A percentile compares a stretch with the other conserved stretches of the same genome.
These are phyloP conservation scores for Coemansia sp. DNA, from an alignment of 192 early-diverging fungal species.

Conservation along the genomic window DNA sequence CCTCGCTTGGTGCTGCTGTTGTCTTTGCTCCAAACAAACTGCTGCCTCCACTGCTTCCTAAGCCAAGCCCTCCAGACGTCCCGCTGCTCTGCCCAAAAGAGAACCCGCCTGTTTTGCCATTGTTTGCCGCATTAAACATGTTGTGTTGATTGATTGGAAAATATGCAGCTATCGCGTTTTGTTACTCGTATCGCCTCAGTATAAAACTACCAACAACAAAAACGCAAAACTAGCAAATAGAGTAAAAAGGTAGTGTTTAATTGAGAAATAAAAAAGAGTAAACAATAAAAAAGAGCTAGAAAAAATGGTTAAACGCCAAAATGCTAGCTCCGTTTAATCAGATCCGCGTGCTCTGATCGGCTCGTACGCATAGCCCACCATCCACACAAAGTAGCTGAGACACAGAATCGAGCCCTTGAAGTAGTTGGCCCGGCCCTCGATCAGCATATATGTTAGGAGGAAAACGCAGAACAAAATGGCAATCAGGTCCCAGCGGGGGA, in stretches of 20 bases:
- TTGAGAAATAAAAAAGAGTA: slow-evolving; percentile 1
- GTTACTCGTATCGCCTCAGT: background rate
- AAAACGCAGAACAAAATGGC: slow-evolving; percentile 65
- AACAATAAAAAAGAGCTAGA: slow-evolving; percentile 9
- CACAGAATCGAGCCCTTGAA: slow-evolving; percentile 94
- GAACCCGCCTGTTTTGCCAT: slow-evolving; percentile 15
- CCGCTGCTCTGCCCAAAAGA: slow-evolving; percentile 2
- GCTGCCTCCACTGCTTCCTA: background rate
- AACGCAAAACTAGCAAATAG: background rate
- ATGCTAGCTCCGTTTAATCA: slow-evolving; percentile 9
- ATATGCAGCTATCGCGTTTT: background rate
- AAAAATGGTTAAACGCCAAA: slow-evolving; percentile 6
- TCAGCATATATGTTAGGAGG: slow-evolving; percentile 87
- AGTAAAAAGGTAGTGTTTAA: background rate
- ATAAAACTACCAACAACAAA: slow-evolving; percentile 4
- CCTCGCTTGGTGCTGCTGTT: background rate
- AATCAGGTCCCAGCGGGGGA: slow-evolving; percentile 70
- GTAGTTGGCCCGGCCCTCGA: slow-evolving; percentile 95
- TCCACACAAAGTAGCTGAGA: slow-evolving; percentile 79
- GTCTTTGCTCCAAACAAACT: background rate
- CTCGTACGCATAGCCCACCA: slow-evolving; percentile 77
- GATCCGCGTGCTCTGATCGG: slow-evolving; percentile 47
- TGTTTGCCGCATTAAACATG: slow-evolving; percentile 23
- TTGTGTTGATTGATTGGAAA: background rate
- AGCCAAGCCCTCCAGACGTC: background rate